Base-by-base conservation (phyloP, 169 alveolate species). In the Eimeria acervulina region DNA sequence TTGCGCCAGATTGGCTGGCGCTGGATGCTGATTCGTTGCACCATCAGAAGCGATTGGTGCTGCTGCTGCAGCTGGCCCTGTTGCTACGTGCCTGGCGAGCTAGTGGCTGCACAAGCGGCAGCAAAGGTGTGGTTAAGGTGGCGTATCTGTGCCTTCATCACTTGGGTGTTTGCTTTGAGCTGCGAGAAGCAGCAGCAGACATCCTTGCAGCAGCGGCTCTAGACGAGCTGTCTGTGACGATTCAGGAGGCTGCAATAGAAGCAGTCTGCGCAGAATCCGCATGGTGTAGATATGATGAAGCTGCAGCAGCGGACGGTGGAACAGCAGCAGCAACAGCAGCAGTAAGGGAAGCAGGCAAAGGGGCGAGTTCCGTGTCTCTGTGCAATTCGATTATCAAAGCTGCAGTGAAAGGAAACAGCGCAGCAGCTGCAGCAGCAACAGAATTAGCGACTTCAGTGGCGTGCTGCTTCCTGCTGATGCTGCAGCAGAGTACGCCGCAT, bases 361-460 rank as follows among this genome's bases (percentile, higher is more conserved):
- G 15, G 33, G 93, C 83, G 23, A 33, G 55, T 8, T 81, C 81
- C 19, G 55, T 61, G 63, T 55, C 61, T 21, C 81, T 87, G 55
- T 87, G 93, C n/a, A 0, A 6, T 21, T 61, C 81, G 4, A 87
- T 87, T 38, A 36, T 63, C 12, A 87, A 87, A 47, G 93, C 93
- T 31, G 93, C 93, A 21, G 42, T 44, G 40, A 42, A 38, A 21
- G 93, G 93, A 13, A 87, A 61, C 44, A 61, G 93, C 42, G 42
- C 66, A 23, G 93, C 93, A 4, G 93, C 93, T 12, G 81, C 83
- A 28, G 93, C 93, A 38, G 93, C 93, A 61, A n/a, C 93, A 87
- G 93, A 55, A 61, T 44, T 59, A 38, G 26, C 72, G 19, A 26
- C 93, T 61, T 87, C 93, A 23, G 78, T 61, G 2, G 93, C 81